Conservation (phyloP, 2,329 filamentous ascomycete species). For the Pestalotiopsis sp. region DNA sequence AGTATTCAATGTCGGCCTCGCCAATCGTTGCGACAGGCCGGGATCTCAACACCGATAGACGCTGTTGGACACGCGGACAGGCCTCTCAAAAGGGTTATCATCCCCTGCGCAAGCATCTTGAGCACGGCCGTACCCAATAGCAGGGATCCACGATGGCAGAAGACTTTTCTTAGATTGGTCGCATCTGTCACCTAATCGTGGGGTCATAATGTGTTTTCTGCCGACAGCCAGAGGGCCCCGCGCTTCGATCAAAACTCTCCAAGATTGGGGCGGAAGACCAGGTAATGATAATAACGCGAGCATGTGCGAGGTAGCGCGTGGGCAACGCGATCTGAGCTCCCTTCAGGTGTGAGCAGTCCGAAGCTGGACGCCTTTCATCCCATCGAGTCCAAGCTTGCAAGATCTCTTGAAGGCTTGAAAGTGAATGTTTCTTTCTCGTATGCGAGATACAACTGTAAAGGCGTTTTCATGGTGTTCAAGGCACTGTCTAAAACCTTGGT, state of each 20-base stretch:
- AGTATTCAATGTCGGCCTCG: not conserved
- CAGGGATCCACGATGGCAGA: not conserved
- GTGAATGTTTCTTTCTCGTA: too few relatives aligned
- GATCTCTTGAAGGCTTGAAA: too few relatives aligned
- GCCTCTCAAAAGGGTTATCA: conserved; percentile 4
- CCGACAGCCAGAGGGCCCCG: not conserved
- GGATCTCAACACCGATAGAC: not conserved
- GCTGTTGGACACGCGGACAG: not conserved
- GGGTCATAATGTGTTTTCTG: not conserved
- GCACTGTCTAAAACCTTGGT: too few relatives aligned
- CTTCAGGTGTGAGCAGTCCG: too few relatives aligned
- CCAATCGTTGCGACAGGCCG: not conserved
- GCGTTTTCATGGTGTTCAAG: too few relatives aligned
- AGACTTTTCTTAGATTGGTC: not conserved
- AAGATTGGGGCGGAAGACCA: not conserved
- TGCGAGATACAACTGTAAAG: too few relatives aligned
- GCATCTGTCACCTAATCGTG: not conserved
- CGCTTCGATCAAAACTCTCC: not conserved
- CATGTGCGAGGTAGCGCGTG: not conserved
- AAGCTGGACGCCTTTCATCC: not conserved
- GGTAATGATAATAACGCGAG: not conserved
- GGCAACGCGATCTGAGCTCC: not conserved
- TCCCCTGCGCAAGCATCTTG: not conserved
- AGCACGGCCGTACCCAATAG: conserved; percentile 5
- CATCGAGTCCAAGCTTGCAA: not conserved